Evolutionary conservation across 2,329 filamentous ascomycete genomes (phyloP).

Genomic region (Xylariaceae sp.): DNA sequence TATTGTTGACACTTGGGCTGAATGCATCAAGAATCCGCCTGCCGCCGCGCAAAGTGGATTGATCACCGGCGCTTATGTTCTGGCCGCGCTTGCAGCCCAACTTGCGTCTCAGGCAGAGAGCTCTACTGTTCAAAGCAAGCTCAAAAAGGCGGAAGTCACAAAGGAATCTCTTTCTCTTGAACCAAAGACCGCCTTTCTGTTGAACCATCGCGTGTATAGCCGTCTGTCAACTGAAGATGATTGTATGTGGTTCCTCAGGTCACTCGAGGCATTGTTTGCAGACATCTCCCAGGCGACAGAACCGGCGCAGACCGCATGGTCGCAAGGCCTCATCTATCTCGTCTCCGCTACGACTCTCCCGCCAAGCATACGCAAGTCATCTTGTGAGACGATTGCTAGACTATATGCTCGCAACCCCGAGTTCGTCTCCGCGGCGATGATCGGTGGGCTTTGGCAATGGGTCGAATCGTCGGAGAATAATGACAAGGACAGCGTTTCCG

Average conservation of each 20-base stretch:
- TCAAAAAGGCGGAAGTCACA: constrained; percentile 58
- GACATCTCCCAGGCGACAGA: constrained; percentile 47
- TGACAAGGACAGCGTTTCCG: constrained; percentile 74
- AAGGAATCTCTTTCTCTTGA: constrained; percentile 62
- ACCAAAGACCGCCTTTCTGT: constrained; percentile 81
- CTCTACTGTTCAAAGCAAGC: constrained; percentile 38
- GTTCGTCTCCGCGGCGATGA: constrained; percentile 57
- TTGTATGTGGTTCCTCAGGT: constrained; percentile 67
- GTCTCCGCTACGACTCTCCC: constrained; percentile 60
- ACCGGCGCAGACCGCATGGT: constrained; percentile 65
- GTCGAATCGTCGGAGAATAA: constrained; percentile 58
- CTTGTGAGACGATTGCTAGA: constrained; percentile 54
- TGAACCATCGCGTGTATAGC: constrained; percentile 78
- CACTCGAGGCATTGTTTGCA: constrained; percentile 58
- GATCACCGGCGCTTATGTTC: constrained; percentile 72
- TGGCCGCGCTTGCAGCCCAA: constrained; percentile 59
- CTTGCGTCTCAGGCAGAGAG: constrained; percentile 50
- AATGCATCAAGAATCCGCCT: constrained; percentile 71
- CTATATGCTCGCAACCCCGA: constrained; percentile 58
- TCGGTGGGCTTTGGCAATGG: constrained; percentile 76
- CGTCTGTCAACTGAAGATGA: constrained; percentile 74
- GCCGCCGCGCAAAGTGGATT: constrained; percentile 76
- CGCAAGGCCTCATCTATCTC: constrained; percentile 76
- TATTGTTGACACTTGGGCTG: constrained; percentile 66
- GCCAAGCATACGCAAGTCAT: constrained; percentile 58